A percentile compares a stretch with the other conserved stretches of the same genome.
phyloP scores from a whole-genome alignment of 1,139 yeast genomes.

The Taphrina communis region DNA sequence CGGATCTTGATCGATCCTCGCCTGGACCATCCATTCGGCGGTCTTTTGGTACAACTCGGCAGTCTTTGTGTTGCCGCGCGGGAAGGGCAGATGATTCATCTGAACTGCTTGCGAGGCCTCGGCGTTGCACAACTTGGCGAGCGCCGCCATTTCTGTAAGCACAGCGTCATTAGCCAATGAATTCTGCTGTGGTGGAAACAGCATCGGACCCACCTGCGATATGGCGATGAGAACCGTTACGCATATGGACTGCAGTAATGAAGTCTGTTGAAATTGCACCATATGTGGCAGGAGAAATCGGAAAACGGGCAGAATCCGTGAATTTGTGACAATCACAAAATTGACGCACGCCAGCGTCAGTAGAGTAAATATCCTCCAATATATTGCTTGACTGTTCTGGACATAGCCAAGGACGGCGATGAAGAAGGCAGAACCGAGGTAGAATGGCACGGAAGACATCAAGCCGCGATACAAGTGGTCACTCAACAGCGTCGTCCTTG shows the following conservation, averaged over 20 bases:
- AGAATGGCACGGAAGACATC: slow-evolving; percentile 45
- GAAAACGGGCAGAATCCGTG: slow-evolving; percentile 42
- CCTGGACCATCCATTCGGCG: slow-evolving; percentile 35
- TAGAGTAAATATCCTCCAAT: slow-evolving; percentile 48
- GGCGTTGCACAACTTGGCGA: slow-evolving; percentile 13
- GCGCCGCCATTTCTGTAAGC: slow-evolving; percentile 8
- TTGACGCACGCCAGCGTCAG: slow-evolving; percentile 46
- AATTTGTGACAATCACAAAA: slow-evolving; percentile 47
- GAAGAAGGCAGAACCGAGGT: slow-evolving; percentile 46
- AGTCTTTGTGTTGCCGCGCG: slow-evolving; percentile 10
- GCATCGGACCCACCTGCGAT: slow-evolving; percentile 43
- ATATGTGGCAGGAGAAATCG: slow-evolving; percentile 5
- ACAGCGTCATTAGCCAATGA: background rate
- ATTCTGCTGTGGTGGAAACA: slow-evolving; percentile 36
- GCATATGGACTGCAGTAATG: slow-evolving; percentile 41
- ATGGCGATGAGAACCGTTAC: slow-evolving; percentile 43
- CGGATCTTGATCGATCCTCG: slow-evolving; percentile 32
- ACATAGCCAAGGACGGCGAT: slow-evolving; percentile 46
- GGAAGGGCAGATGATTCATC: slow-evolving; percentile 25
- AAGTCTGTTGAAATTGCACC: slow-evolving; percentile 43
- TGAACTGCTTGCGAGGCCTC: slow-evolving; percentile 30
- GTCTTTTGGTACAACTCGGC: slow-evolving; percentile 18
- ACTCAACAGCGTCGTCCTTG: slow-evolving; percentile 35
- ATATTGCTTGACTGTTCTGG: slow-evolving; percentile 47
- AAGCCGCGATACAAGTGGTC: slow-evolving; percentile 43